phyloP scores from a whole-genome alignment of 306 rosid species.

The Canavalia gladiata region DNA sequence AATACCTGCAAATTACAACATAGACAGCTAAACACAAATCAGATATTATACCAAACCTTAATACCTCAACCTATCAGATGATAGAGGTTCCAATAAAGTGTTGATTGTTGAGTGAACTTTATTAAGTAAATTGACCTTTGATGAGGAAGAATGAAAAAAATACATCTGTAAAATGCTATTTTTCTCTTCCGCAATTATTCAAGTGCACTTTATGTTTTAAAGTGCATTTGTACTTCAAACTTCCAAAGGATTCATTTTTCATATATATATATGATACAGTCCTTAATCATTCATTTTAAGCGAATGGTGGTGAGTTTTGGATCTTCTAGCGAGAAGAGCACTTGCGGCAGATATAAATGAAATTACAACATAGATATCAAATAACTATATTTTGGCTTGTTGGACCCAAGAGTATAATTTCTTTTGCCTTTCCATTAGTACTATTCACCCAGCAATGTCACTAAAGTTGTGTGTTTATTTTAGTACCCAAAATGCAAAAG shows the following conservation, averaged over 20 bases:
- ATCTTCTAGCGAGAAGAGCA: neutral
- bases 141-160: neutral
- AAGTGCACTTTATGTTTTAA: neutral
- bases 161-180: neutral
- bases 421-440: neutral
- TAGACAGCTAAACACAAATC: conserved; percentile 3
- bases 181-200: conserved; percentile 26
- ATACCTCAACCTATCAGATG: neutral
- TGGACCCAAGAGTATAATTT: neutral
- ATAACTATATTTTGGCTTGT: neutral
- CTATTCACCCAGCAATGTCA: conserved; percentile 11
- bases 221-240: neutral
- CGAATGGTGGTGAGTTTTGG: neutral
- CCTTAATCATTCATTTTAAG: conserved; percentile 4
- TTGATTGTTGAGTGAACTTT: neutral
- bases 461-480: conserved; percentile 3
- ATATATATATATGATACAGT: conserved; percentile 2
- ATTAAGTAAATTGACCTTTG: neutral
- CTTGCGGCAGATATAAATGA: neutral
- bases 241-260: conserved; percentile 4
- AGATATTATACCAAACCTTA: conserved; percentile 8
- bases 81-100: neutral
- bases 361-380: neutral
- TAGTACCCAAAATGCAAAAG: neutral
- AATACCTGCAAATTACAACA: conserved; percentile 63